phyloP scores from a whole-genome alignment of 768 basidiomycete genomes.

The Calocybe indica region DNA sequence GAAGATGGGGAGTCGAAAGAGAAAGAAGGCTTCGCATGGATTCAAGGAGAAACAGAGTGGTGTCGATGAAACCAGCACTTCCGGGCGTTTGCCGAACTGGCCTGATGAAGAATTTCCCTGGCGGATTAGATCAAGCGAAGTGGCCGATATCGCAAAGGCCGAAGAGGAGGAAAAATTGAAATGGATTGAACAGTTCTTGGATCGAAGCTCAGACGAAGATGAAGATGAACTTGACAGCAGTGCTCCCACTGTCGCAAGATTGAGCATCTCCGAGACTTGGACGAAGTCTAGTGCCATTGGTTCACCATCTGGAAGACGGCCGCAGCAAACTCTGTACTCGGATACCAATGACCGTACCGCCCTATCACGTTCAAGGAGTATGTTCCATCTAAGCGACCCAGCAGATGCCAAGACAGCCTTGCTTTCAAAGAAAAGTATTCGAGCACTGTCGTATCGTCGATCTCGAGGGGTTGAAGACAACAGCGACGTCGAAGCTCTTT shows the following conservation, averaged over 20 bases:
- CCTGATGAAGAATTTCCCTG: slow-evolving; percentile 77
- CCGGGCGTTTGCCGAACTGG: slow-evolving; percentile 60
- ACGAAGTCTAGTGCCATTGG: not conserved
- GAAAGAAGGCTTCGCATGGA: slow-evolving; percentile 36
- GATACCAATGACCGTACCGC: slow-evolving; percentile 26
- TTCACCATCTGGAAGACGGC: slow-evolving; percentile 41
- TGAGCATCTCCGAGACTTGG: not conserved
- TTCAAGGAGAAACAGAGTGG: slow-evolving; percentile 26
- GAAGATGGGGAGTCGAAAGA: slow-evolving; percentile 41
- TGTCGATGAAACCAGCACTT: slow-evolving; percentile 12
- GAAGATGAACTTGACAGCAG: slow-evolving; percentile 26
- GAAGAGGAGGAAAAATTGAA: slow-evolving; percentile 56
- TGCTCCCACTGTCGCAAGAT: slow-evolving; percentile 9
- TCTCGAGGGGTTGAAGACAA: slow-evolving; percentile 28
- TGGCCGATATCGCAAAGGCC: slow-evolving; percentile 41
- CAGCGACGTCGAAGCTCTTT: slow-evolving; percentile 48
- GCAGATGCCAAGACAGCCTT: slow-evolving; percentile 73
- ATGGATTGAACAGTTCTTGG: slow-evolving; percentile 67
- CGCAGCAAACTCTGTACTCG: slow-evolving; percentile 50
- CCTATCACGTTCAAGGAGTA: slow-evolving; percentile 19
- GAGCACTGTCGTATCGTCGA: slow-evolving; percentile 52
- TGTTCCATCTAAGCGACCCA: slow-evolving; percentile 57
- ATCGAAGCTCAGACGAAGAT: slow-evolving; percentile 64
- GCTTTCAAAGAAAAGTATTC: slow-evolving; percentile 64
- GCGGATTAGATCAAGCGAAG: slow-evolving; percentile 56